Percentiles rank a stretch among this genome's conserved stretches.
phyloP scores from a whole-genome alignment of 495 filamentous ascomycete genomes.

The Lasiosphaeris hirsuta region DNA sequence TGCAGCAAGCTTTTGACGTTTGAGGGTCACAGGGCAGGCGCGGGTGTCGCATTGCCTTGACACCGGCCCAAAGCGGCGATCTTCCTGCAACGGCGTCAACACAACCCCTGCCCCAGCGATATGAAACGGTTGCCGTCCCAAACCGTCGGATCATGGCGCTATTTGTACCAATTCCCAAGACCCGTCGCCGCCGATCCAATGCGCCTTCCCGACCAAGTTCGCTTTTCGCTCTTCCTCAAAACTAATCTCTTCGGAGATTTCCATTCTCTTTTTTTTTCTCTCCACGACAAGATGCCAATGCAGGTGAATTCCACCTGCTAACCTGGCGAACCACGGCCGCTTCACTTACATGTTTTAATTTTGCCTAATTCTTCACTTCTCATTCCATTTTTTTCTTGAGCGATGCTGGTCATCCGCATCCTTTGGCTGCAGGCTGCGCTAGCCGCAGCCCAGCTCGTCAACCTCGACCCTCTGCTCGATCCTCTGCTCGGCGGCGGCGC shows the following conservation, averaged over 20 bases:
- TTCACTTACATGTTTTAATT: slow-evolving; percentile 2
- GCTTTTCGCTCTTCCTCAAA: not conserved
- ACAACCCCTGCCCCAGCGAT: slow-evolving; percentile 1
- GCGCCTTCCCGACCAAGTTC: too few relatives aligned
- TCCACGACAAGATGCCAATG: slow-evolving; percentile 7
- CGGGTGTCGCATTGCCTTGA: too few relatives aligned
- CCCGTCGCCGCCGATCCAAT: not conserved
- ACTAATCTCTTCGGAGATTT: not conserved
- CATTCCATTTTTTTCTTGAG: slow-evolving; percentile 10
- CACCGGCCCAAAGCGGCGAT: not conserved
- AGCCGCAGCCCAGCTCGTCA: slow-evolving; percentile 22
- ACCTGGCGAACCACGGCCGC: not conserved
- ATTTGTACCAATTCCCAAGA: not conserved
- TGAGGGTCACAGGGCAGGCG: too few relatives aligned
- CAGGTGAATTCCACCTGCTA: not conserved
- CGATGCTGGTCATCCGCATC: slow-evolving; percentile 33
- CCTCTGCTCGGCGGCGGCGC: slow-evolving; percentile 13
- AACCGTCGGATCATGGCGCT: slow-evolving; percentile 8
- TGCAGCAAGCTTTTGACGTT: too few relatives aligned
- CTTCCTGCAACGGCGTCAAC: slow-evolving; percentile 3
- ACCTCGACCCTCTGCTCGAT: not conserved
- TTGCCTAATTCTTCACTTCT: not conserved
- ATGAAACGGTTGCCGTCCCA: slow-evolving; percentile 11
- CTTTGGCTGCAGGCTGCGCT: slow-evolving; percentile 27
- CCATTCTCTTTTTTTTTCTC: not conserved